Percentiles rank a stretch among this genome's conserved stretches.
Conservation (phyloP, 441 rosid species). For the Cnidoscolus chayamansa region DNA sequence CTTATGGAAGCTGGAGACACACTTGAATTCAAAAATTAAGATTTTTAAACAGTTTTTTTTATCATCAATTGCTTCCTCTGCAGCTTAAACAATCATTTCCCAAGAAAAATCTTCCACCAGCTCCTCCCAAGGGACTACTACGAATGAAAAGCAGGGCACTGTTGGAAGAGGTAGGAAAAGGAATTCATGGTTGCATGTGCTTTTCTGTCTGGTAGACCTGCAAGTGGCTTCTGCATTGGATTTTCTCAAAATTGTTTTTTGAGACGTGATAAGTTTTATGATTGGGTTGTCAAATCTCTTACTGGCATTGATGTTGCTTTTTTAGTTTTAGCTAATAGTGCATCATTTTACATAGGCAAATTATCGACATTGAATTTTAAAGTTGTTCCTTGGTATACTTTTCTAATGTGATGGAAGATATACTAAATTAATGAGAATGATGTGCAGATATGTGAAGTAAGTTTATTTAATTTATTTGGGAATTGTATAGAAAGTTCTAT, state of each 20-base stretch:
- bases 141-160: conserved; percentile 73
- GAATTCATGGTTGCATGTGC: background rate
- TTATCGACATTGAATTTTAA: background rate
- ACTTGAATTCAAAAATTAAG: background rate
- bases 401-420: conserved; percentile 5
- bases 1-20: conserved; percentile 6
- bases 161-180: conserved; percentile 82
- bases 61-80: conserved; percentile 16
- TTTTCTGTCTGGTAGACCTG: background rate
- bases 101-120: conserved; percentile 66
- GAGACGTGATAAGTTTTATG: background rate
- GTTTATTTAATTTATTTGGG: background rate
- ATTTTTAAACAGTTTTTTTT: background rate
- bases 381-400: background rate
- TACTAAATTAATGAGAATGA: background rate
- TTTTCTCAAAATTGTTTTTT: background rate
- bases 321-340: background rate
- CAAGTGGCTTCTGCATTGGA: background rate
- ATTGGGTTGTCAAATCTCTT: background rate
- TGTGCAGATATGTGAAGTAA: background rate
- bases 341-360: conserved; percentile 1
- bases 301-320: background rate
- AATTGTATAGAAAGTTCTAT: background rate
- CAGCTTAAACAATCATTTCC: conserved; percentile 84
- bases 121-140: conserved; percentile 89